phyloP scores from a whole-genome alignment of 192 early-diverging fungal species.

The Entophlyctis helioformis region DNA sequence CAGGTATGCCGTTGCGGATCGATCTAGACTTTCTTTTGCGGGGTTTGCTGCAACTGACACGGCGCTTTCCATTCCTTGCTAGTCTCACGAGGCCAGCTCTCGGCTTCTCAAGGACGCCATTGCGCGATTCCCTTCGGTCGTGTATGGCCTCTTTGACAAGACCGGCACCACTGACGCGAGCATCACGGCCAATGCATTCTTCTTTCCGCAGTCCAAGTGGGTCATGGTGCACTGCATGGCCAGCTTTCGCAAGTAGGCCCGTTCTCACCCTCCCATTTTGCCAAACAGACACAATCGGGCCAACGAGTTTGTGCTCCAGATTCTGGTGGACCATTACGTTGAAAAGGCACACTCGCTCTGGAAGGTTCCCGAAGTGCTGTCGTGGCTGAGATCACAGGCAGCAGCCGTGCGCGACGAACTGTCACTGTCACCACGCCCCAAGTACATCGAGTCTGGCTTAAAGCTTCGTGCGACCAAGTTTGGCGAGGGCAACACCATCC shows the following conservation, averaged over 20 bases:
- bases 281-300: no score
- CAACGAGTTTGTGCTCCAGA: slow-evolving; percentile 5
- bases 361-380: slow-evolving; percentile 65
- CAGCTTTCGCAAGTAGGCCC: background rate
- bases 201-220: slow-evolving; percentile 26
- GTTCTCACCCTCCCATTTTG: no score
- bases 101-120: slow-evolving; percentile 59
- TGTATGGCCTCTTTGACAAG: slow-evolving; percentile 53
- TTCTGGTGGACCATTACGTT: slow-evolving; percentile 57
- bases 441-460: slow-evolving; percentile 8
- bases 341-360: slow-evolving; percentile 65
- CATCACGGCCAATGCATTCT: slow-evolving; percentile 37
- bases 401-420: background rate
- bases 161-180: slow-evolving; percentile 44
- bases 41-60: background rate
- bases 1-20: slow-evolving; percentile 2
- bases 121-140: slow-evolving; percentile 53
- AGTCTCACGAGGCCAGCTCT: slow-evolving; percentile 30
- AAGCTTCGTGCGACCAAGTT: background rate
- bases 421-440: slow-evolving; percentile 1
- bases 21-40: slow-evolving; percentile 1
- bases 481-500: slow-evolving; percentile 13
- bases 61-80: background rate
- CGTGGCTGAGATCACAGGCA: slow-evolving; percentile 22
- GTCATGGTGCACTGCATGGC: background rate